Conservation (phyloP, 164 flowering plant species). For the Aristolochia fimbriata region DNA sequence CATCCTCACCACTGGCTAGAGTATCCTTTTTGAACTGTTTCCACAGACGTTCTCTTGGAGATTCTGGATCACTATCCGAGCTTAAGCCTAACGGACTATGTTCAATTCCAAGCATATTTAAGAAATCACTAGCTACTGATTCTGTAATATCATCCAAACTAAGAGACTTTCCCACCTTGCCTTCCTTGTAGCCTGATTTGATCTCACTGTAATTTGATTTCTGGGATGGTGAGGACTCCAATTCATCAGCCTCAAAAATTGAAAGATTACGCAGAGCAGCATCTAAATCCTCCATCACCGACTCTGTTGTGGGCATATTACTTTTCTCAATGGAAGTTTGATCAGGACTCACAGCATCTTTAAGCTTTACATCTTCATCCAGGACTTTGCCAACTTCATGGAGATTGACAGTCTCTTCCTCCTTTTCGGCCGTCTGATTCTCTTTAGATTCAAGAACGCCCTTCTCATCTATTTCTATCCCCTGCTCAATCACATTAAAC, state of each 20-base stretch:
- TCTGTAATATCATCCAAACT: conserved; percentile 61
- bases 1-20: conserved; percentile 32
- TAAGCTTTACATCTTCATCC: not conserved
- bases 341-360: conserved; percentile 2
- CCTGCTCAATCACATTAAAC: conserved; percentile 44
- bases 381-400: conserved; percentile 15
- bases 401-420: conserved; percentile 19
- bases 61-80: conserved; percentile 76
- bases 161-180: conserved; percentile 32
- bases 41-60: conserved; percentile 80
- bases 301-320: conserved; percentile 19
- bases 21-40: conserved; percentile 85
- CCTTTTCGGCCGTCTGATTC: conserved; percentile 3
- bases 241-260: conserved; percentile 27
- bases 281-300: conserved; percentile 45
- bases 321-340: conserved; percentile 23
- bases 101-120: conserved; percentile 69
- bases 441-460: conserved; percentile 16
- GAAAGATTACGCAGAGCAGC: conserved; percentile 33
- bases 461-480: conserved; percentile 33
- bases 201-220: conserved; percentile 18
- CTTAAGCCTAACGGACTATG: conserved; percentile 59
- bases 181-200: conserved; percentile 18
- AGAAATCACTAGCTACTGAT: conserved; percentile 72
- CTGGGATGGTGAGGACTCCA: conserved; percentile 32